phyloP scores from a whole-genome alignment of 306 rosid species.

The Lablab purpureus region DNA sequence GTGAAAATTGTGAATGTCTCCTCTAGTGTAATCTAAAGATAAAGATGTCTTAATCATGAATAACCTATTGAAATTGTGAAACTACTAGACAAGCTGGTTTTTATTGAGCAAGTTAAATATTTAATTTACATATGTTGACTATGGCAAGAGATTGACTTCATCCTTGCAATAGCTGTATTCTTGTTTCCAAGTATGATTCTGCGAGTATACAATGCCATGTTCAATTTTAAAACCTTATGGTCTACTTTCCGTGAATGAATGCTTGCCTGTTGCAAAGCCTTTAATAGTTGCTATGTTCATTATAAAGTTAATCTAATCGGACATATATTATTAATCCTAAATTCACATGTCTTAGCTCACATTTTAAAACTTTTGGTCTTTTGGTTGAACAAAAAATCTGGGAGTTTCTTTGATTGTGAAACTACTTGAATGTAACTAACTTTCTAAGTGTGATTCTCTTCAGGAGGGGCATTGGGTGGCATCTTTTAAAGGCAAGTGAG shows the following conservation, averaged over 20 bases:
- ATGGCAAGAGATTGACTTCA: neutral
- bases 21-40: neutral
- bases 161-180: neutral
- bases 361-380: conserved; percentile 1
- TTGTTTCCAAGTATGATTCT: conserved; percentile 6
- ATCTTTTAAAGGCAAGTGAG: conserved; percentile 92
- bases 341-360: neutral
- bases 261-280: conserved; percentile 16
- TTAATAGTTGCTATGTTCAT: neutral
- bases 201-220: neutral
- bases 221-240: neutral
- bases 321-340: neutral
- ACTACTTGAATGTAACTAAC: conserved; percentile 18
- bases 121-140: neutral
- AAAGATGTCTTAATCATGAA: neutral
- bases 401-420: neutral
- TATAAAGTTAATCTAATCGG: neutral
- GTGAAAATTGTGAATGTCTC: neutral
- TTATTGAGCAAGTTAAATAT: neutral
- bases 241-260: neutral
- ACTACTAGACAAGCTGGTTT: neutral
- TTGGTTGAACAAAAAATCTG: neutral
- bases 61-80: neutral
- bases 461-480: conserved; percentile 99
- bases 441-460: conserved; percentile 41